phyloP scores from a whole-genome alignment of 106 monocot species.

The Dactylorhiza incarnata region DNA sequence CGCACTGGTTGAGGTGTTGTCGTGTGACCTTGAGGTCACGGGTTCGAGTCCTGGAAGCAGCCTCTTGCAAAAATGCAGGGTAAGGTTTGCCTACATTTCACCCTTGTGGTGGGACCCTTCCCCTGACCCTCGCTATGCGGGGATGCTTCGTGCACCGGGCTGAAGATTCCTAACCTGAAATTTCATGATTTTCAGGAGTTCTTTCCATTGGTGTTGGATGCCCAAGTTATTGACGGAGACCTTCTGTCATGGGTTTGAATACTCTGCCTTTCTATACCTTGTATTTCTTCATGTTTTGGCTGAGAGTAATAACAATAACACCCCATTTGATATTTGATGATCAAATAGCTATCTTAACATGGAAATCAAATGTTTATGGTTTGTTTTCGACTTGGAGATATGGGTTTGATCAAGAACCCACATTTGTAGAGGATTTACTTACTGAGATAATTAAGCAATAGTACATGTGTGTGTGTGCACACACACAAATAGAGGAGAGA shows the following conservation, averaged over 20 bases:
- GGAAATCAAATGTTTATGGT: background rate
- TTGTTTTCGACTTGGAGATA: background rate
- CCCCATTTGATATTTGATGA: background rate
- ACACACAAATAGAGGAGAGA: too few species aligned
- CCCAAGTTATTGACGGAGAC: slow-evolving; percentile 66
- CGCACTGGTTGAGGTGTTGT: too few species aligned
- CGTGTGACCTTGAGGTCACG: too few species aligned
- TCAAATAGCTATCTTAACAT: background rate
- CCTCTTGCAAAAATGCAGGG: too few species aligned
- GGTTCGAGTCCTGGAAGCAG: too few species aligned
- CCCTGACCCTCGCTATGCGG: too few species aligned
- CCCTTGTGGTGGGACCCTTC: too few species aligned
- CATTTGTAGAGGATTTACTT: too few species aligned
- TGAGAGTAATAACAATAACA: background rate
- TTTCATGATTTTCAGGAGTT: slow-evolving; percentile 54
- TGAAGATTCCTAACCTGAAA: background rate
- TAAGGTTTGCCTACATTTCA: too few species aligned
- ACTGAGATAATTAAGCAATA: too few species aligned
- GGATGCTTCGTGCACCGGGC: too few species aligned
- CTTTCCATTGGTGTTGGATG: slow-evolving; percentile 52
- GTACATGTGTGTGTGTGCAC: too few species aligned
- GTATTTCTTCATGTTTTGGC: background rate
- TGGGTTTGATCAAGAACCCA: background rate
- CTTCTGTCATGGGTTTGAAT: slow-evolving; percentile 69
- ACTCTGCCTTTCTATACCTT: background rate